Conservation (phyloP, 208 protist genomes). For the Porcisia deanei region DNA sequence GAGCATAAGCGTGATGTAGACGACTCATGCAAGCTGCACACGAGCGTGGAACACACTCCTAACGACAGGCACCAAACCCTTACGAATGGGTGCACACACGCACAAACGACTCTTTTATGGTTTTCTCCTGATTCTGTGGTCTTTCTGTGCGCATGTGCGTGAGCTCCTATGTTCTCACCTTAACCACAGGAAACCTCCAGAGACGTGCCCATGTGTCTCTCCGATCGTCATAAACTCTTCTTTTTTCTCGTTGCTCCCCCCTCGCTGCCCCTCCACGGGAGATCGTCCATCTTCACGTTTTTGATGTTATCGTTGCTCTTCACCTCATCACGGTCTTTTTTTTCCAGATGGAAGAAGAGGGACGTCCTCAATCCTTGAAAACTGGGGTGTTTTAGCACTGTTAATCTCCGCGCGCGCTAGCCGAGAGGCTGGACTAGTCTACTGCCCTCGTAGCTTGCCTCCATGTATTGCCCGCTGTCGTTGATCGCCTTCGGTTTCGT, state of each 20-base stretch:
- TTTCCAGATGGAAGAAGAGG: not conserved
- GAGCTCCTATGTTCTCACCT: not conserved
- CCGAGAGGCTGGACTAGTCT: not conserved
- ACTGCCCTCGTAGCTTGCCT: not conserved
- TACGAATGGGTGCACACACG: not conserved
- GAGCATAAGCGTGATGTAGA: not conserved
- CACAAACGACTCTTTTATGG: not conserved
- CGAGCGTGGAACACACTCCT: not conserved
- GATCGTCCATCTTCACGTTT: not conserved
- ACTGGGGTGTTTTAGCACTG: not conserved
- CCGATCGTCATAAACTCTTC: too few relatives aligned
- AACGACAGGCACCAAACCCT: not conserved
- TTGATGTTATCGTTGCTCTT: not conserved
- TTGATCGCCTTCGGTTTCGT: not conserved
- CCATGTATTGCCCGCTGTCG: too few relatives aligned
- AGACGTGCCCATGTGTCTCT: not conserved
- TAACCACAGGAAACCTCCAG: not conserved
- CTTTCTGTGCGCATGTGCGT: conserved; percentile 2
- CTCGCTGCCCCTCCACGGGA: too few relatives aligned
- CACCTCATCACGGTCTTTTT: not conserved
- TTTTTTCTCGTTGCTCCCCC: not conserved
- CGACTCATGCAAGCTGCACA: not conserved
- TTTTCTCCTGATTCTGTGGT: not conserved
- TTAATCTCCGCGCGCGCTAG: not conserved
- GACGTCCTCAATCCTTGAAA: not conserved